phyloP scores from a whole-genome alignment of 371 early-diverging fungal species.

The Saksenaea vasiformis region DNA sequence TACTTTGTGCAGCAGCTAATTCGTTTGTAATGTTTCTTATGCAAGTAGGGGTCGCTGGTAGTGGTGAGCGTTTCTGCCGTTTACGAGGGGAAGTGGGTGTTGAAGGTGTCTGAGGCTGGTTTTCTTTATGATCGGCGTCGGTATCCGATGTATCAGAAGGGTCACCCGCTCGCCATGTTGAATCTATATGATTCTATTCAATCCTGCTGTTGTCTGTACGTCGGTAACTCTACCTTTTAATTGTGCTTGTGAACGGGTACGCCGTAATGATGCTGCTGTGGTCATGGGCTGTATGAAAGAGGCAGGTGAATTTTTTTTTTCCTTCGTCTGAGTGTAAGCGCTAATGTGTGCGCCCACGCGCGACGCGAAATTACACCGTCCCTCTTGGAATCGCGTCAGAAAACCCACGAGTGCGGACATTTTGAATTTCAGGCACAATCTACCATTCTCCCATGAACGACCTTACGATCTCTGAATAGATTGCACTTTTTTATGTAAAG shows the following conservation, averaged over 20 bases:
- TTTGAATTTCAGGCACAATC: too few relatives aligned
- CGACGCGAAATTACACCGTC: too few relatives aligned
- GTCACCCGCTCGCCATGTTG: not conserved
- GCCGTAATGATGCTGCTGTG: not conserved
- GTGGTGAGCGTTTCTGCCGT: constrained; percentile 1
- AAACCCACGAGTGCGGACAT: too few relatives aligned
- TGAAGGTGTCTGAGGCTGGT: constrained; percentile 14
- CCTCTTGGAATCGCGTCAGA: too few relatives aligned
- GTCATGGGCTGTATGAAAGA: too few relatives aligned
- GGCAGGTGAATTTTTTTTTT: too few relatives aligned
- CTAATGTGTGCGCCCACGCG: too few relatives aligned
- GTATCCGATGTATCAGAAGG: not conserved
- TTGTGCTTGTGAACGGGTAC: constrained; percentile 13
- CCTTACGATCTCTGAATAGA: too few relatives aligned
- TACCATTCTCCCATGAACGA: too few relatives aligned
- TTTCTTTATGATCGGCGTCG: constrained; percentile 11
- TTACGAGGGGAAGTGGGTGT: constrained; percentile 11
- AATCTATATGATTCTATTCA: not conserved
- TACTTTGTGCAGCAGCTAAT: not conserved
- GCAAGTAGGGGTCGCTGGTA: not conserved
- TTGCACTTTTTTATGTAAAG: too few relatives aligned
- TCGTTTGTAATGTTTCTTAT: constrained; percentile 3
- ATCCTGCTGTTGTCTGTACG: not conserved
- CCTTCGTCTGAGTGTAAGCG: too few relatives aligned
- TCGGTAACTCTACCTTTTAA: not conserved